Evolutionary conservation across 2,329 filamentous ascomycete genomes (phyloP).

Genomic region (Fusarium setosum): DNA sequence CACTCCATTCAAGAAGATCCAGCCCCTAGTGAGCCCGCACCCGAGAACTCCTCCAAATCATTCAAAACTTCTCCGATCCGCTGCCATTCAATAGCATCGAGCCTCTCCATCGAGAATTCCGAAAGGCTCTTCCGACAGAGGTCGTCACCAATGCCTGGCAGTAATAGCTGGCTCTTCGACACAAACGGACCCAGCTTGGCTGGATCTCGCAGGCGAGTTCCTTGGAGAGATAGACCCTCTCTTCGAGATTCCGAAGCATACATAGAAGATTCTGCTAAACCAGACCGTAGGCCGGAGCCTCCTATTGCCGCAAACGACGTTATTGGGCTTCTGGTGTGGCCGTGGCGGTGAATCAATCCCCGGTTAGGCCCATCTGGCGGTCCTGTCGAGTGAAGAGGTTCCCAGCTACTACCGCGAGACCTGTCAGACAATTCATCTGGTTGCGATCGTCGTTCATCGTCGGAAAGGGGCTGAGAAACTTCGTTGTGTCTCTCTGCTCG

Average conservation of each 20-base stretch:
- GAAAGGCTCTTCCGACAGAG: background rate
- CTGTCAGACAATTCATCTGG: conserved; percentile 22
- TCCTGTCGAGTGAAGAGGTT: conserved; percentile 9
- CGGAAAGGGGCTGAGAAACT: background rate
- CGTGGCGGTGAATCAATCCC: background rate
- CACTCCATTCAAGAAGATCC: background rate
- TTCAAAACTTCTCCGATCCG: conserved; percentile 38
- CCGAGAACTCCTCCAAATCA: conserved; percentile 41
- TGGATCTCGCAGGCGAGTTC: background rate
- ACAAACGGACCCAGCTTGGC: background rate
- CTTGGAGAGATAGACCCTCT: background rate
- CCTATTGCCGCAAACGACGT: conserved; percentile 24
- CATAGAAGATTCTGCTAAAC: conserved; percentile 1
- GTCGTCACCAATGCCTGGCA: conserved; percentile 19
- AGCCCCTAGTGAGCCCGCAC: conserved; percentile 27
- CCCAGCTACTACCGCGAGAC: conserved; percentile 5
- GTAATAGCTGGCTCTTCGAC: conserved; percentile 23
- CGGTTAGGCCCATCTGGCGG: conserved; percentile 1
- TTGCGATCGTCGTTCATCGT: conserved; percentile 9
- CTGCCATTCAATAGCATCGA: conserved; percentile 23
- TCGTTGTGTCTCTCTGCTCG: background rate
- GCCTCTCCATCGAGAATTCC: conserved; percentile 5
- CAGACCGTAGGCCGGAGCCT: conserved; percentile 6
- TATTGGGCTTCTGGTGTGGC: conserved; percentile 17
- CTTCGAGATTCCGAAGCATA: conserved; percentile 3